A percentile compares a stretch with the other conserved stretches of the same genome.
These are phyloP conservation scores for Penstemon davidsonii DNA, from an alignment of 257 asterid species.

Conservation along the genomic window DNA sequence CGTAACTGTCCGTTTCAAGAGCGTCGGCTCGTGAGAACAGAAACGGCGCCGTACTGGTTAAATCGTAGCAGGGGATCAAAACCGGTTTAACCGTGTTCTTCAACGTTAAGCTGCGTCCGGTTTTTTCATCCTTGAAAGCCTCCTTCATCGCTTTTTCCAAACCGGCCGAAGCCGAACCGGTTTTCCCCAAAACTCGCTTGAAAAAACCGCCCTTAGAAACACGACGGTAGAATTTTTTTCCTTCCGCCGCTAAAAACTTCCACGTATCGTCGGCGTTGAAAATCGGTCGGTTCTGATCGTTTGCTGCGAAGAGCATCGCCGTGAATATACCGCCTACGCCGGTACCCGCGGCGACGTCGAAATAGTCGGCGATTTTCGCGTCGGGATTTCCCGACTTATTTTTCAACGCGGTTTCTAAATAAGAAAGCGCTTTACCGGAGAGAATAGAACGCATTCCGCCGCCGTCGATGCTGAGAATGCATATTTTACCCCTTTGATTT, in stretches of 20 bases:
- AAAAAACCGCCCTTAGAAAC: constrained; percentile 33
- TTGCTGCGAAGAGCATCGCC: constrained; percentile 83
- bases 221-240: constrained; percentile 46
- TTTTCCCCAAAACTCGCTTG: constrained; percentile 46
- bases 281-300: constrained; percentile 60
- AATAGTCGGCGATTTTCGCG: constrained; percentile 85
- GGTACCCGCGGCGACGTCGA: constrained; percentile 92
- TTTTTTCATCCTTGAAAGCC: constrained; percentile 59
- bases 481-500: constrained; percentile 81
- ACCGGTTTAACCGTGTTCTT: constrained; percentile 89
- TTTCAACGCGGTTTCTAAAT: constrained; percentile 81
- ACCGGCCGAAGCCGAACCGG: constrained; percentile 32
- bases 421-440: constrained; percentile 74
- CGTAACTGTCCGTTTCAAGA: constrained; percentile 86
- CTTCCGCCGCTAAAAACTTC: constrained; percentile 76
- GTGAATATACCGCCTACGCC: constrained; percentile 93
- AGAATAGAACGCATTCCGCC: constrained; percentile 83
- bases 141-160: constrained; percentile 79
- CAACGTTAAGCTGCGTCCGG: constrained; percentile 70
- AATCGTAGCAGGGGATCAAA: constrained; percentile 89
- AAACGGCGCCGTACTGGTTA: constrained; percentile 85
- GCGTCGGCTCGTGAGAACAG: constrained; percentile 96
- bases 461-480: constrained; percentile 80
- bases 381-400: constrained; percentile 69
- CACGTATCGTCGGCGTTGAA: constrained; percentile 86